phyloP scores from a whole-genome alignment of 1,284 basidiomycete species.

The Afroboletus lepidellus region DNA sequence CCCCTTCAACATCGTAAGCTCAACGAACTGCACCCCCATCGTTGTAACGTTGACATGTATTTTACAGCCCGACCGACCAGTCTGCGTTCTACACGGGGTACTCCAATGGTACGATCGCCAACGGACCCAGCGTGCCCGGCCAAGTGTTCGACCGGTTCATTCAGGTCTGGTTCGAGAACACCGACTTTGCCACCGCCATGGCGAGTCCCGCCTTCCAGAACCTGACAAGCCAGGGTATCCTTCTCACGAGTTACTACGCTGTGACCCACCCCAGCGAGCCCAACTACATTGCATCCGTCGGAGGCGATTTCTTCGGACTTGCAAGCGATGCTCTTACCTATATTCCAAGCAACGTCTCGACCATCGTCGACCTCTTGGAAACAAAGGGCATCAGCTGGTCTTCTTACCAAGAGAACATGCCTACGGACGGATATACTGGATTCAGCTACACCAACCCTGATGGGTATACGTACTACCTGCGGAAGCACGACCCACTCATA shows the following conservation, averaged over 20 bases:
- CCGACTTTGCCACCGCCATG: slow-evolving; percentile 41
- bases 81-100: slow-evolving; percentile 30
- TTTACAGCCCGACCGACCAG: slow-evolving; percentile 25
- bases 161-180: slow-evolving; percentile 41
- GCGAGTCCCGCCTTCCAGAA: slow-evolving; percentile 44
- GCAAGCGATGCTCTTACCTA: slow-evolving; percentile 45
- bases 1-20: slow-evolving; percentile 31
- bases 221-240: slow-evolving; percentile 52
- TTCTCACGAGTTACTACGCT: slow-evolving; percentile 51
- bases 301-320: slow-evolving; percentile 62
- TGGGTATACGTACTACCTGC: slow-evolving; percentile 49
- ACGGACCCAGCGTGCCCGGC: slow-evolving; percentile 33
- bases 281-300: slow-evolving; percentile 52
- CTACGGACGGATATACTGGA: slow-evolving; percentile 49
- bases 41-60: not conserved
- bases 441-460: slow-evolving; percentile 47
- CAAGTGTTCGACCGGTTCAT: slow-evolving; percentile 48
- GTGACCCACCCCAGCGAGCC: slow-evolving; percentile 68
- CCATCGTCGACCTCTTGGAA: slow-evolving; percentile 64
- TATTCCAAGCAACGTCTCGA: slow-evolving; percentile 45
- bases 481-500: slow-evolving; percentile 56
- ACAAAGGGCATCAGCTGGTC: slow-evolving; percentile 55
- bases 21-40: not conserved
- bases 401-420: slow-evolving; percentile 68
- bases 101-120: slow-evolving; percentile 29